A percentile compares a stretch with the other conserved stretches of the same genome.
Evolutionary conservation across 441 rosid genomes (phyloP).

Genomic region (Lepidium campestre): DNA sequence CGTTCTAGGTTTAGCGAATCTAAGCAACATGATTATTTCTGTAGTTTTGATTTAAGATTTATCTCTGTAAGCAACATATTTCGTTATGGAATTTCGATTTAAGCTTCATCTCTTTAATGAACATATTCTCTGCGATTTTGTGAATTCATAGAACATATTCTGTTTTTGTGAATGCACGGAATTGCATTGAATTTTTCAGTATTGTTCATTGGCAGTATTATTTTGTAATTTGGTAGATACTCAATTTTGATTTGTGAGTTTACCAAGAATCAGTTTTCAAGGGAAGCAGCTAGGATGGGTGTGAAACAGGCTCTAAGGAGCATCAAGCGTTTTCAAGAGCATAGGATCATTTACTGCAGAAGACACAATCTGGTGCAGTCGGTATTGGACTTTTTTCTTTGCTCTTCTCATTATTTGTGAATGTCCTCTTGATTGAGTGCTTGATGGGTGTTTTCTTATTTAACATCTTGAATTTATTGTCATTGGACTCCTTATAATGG

Average conservation of each 20-base stretch:
- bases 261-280: neutral
- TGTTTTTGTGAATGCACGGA: too few species aligned
- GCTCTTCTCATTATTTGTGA: neutral
- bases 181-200: too few species aligned
- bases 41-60: too few species aligned
- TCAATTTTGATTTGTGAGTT: neutral
- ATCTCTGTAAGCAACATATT: too few species aligned
- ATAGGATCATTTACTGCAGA: constrained; percentile 91
- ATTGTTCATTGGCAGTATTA: too few species aligned
- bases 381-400: constrained; percentile 34
- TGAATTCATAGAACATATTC: too few species aligned
- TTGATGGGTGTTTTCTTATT: neutral
- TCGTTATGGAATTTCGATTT: too few species aligned
- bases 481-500: constrained; percentile 79
- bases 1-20: too few species aligned
- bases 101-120: too few species aligned
- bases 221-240: neutral
- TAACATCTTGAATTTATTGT: neutral
- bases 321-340: constrained; percentile 96
- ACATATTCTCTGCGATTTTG: too few species aligned
- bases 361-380: constrained; percentile 89
- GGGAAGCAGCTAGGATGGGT: constrained; percentile 49
- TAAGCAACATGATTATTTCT: too few species aligned
- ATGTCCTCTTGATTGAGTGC: neutral
- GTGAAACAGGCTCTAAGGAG: constrained; percentile 75